Evolutionary conservation across 140 eudicot species (phyloP), one percentile per base, ranked within the genome.

Genomic region (Bidens hawaiensis): DNA sequence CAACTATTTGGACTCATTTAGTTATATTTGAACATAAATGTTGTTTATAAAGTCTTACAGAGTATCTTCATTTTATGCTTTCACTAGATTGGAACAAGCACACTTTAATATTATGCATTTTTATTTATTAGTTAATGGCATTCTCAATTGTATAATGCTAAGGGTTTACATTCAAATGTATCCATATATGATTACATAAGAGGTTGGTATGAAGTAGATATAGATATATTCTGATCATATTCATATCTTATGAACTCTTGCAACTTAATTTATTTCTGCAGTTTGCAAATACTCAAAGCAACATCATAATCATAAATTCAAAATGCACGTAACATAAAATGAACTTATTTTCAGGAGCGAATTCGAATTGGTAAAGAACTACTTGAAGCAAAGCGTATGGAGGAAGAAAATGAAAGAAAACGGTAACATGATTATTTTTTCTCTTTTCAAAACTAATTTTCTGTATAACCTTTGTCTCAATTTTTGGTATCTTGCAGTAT

Each of bases 321-420:
- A 18, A 33, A 58, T 16, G 14, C 17, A 16, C 2, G 1, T 62
- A 57, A 56, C 60, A 14, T 41, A 26, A 12, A 47, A 52, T 61
- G 59, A 12, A 33, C 41, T 49, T 59, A n/a, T 48, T 72, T 50
- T 74, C n/a, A 93, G 99, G 99, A 88, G 79, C 79, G 99, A 62
- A 85, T 93, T 68, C 87, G 97, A 65, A 67, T 85, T 21, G 97
- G 99, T 16, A 83, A 75, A 85, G 99, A 93, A 65, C 86, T 93
- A 56, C 95, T 93, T 68, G 99, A 93, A 84, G 97, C 99, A 46
- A 93, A 93, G 79, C 79, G 95, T 47, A 88, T 85, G 17, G 99
- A 93, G 79, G 97, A 93, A 81, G 97, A 88, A 22, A 93, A 93
- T 70, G 97, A 93, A 82, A 85, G 99, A 81, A 93, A 93, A 78